These are phyloP conservation scores for Viola odorata DNA, from an alignment of 345 rosid genomes.

Conservation along the genomic window DNA sequence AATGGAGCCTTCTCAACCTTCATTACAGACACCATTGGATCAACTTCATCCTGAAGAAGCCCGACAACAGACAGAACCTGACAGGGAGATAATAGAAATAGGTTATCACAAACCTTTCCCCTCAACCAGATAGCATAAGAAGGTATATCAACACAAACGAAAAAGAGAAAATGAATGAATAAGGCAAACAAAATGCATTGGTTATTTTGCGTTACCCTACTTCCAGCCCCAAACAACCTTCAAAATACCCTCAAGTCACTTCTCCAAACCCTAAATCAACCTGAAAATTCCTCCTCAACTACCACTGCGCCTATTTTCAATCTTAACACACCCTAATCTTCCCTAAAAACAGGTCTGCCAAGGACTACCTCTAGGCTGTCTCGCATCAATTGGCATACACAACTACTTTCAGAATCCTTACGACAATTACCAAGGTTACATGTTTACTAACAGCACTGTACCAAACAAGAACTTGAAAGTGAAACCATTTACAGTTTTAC, in stretches of 20 bases:
- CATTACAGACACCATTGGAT: constrained; percentile 37
- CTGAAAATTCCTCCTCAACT: neutral
- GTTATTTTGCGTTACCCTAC: neutral
- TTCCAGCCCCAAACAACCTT: neutral
- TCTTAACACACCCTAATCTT: neutral
- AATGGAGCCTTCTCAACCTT: constrained; percentile 34
- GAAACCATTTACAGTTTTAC: too few species aligned
- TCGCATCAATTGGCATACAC: neutral
- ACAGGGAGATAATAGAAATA: neutral
- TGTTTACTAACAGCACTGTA: too few species aligned
- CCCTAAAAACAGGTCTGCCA: neutral
- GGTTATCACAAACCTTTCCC: neutral
- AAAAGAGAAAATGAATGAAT: neutral
- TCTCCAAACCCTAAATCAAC: neutral
- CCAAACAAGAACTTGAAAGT: neutral
- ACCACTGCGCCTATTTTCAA: neutral
- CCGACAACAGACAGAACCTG: constrained; percentile 35
- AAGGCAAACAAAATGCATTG: neutral
- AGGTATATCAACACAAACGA: neutral
- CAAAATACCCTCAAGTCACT: neutral
- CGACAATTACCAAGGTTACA: too few species aligned
- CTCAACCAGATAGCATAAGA: neutral
- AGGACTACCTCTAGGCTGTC: neutral
- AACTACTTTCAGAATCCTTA: too few species aligned
- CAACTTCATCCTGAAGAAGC: constrained; percentile 31